phyloP scores from a whole-genome alignment of 257 asterid species.

The Cordia subcordata region DNA sequence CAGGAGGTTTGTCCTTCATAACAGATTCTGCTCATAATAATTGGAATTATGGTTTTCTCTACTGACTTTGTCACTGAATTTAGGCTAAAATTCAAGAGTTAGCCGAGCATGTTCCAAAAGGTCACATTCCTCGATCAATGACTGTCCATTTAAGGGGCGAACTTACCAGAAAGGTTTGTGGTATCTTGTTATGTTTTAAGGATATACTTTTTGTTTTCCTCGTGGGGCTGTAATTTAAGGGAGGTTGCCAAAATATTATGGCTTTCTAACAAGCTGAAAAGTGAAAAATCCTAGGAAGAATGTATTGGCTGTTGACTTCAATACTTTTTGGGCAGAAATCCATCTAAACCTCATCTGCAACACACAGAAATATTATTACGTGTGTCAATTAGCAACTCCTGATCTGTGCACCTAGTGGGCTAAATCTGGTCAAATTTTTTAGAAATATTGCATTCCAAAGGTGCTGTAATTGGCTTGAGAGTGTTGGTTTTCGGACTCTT shows the following conservation, averaged over 20 bases:
- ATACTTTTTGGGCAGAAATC: too few relatives aligned
- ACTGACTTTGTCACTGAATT: conserved; percentile 7
- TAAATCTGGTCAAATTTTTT: too few relatives aligned
- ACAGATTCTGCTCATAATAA: conserved; percentile 1
- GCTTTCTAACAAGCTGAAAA: too few relatives aligned
- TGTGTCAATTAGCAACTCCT: too few relatives aligned
- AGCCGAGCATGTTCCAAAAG: conserved; percentile 97
- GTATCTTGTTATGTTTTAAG: neutral
- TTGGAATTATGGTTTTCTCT: neutral
- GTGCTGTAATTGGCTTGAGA: too few relatives aligned
- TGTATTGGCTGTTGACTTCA: too few relatives aligned
- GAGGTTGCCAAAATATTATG: neutral
- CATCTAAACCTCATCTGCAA: too few relatives aligned
- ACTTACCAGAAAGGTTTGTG: conserved; percentile 83
- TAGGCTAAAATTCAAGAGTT: conserved; percentile 98
- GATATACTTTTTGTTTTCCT: neutral
- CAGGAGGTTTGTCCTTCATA: conserved; percentile 68
- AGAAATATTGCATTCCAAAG: too few relatives aligned
- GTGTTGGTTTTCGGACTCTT: too few relatives aligned
- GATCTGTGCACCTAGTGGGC: too few relatives aligned
- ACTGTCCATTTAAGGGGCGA: conserved; percentile 97
- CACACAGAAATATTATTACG: too few relatives aligned
- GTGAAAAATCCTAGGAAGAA: too few relatives aligned
- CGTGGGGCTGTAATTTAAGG: neutral
- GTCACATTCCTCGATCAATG: conserved; percentile 93